Evolutionary conservation across 345 rosid species (phyloP).

Genomic region (Hibiscus tridactylites): DNA sequence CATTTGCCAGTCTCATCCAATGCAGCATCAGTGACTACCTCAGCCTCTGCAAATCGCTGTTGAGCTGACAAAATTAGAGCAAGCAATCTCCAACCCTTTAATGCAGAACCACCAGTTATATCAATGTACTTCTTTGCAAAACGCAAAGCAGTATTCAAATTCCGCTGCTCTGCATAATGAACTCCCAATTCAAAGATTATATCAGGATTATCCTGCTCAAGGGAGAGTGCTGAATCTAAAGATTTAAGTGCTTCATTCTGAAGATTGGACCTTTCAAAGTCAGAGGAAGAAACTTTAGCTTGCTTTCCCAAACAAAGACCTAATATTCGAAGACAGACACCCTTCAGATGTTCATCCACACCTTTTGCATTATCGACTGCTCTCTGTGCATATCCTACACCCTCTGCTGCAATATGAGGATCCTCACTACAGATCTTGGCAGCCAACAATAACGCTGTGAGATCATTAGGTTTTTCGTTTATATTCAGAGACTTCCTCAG

Average conservation of each 20-base stretch:
- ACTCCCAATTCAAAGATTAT: conserved; percentile 73
- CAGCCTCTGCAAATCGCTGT: conserved; percentile 77
- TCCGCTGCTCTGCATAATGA: conserved; percentile 81
- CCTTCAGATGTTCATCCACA: conserved; percentile 60
- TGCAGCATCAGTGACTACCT: conserved; percentile 83
- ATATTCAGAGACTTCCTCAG: conserved; percentile 75
- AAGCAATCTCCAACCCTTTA: conserved; percentile 88
- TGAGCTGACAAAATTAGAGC: conserved; percentile 82
- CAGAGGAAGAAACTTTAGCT: conserved; percentile 67
- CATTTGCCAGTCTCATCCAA: conserved; percentile 86
- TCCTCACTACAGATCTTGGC: conserved; percentile 81
- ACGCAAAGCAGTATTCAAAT: conserved; percentile 55
- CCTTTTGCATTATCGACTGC: conserved; percentile 54
- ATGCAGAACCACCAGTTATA: conserved; percentile 70
- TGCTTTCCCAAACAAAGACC: conserved; percentile 88
- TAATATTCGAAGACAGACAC: conserved; percentile 58
- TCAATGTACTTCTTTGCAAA: conserved; percentile 69
- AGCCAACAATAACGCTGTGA: conserved; percentile 65
- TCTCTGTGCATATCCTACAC: conserved; percentile 61
- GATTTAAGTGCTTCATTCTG: conserved; percentile 78
- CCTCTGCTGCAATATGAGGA: conserved; percentile 72
- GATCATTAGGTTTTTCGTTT: conserved; percentile 65
- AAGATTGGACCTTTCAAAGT: conserved; percentile 70
- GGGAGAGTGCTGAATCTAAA: conserved; percentile 53
- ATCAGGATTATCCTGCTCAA: conserved; percentile 66